These are phyloP conservation scores for Hypoxylon sp. DNA, from an alignment of 2,329 filamentous ascomycete species.

Conservation along the genomic window DNA sequence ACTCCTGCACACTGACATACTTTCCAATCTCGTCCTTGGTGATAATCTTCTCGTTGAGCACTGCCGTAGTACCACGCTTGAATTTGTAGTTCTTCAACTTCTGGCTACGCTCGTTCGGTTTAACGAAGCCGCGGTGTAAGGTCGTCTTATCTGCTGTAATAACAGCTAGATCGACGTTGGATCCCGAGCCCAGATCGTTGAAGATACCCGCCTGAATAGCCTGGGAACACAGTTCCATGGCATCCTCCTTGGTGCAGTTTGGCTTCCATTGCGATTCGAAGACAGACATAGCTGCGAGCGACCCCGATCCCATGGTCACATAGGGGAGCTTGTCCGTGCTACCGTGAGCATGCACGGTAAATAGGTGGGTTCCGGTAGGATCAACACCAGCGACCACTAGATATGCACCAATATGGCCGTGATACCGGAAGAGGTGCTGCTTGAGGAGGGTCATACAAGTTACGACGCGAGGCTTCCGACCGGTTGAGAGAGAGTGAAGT, in stretches of 20 bases:
- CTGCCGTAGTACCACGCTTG: slow-evolving; percentile 90
- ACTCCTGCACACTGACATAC: slow-evolving; percentile 91
- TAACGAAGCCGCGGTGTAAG: slow-evolving; percentile 91
- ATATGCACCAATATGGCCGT: slow-evolving; percentile 97
- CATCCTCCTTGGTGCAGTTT: slow-evolving; percentile 78
- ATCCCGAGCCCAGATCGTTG: slow-evolving; percentile 97
- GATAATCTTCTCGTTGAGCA: slow-evolving; percentile 96
- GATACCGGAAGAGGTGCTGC: slow-evolving; percentile 98
- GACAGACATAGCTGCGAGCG: slow-evolving; percentile 95
- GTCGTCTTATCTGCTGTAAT: slow-evolving; percentile 97
- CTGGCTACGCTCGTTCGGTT: slow-evolving; percentile 88
- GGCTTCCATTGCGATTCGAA: slow-evolving; percentile 97
- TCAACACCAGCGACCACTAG: slow-evolving; percentile 97
- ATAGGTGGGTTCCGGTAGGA: slow-evolving; percentile 93
- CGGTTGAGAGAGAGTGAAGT: slow-evolving; percentile 95
- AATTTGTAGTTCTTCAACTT: slow-evolving; percentile 97
- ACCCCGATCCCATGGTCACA: slow-evolving; percentile 98
- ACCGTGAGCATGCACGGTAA: slow-evolving; percentile 98
- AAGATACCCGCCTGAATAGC: slow-evolving; percentile 96
- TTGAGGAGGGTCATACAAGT: slow-evolving; percentile 99
- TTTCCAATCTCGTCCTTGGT: slow-evolving; percentile 93
- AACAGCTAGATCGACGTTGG: slow-evolving; percentile 96
- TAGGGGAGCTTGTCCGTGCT: slow-evolving; percentile 99
- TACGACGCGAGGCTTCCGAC: slow-evolving; percentile 95
- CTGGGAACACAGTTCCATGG: slow-evolving; percentile 78